Conservation (phyloP, 192 early-diverging fungal species). For the Kickxella alabastrina region DNA sequence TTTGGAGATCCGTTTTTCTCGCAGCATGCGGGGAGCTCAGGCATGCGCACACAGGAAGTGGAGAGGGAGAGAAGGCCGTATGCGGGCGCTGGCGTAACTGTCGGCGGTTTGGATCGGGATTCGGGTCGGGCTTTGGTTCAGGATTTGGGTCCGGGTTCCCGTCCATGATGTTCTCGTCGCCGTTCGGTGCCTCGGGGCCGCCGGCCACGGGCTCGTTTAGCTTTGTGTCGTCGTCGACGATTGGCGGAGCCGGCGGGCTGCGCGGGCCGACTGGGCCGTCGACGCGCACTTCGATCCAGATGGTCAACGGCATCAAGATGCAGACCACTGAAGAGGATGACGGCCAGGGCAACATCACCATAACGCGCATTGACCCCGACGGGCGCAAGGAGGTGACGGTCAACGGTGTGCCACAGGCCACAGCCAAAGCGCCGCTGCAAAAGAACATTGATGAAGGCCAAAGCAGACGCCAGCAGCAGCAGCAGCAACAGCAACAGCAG, state of each 20-base stretch:
- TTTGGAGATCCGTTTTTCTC: conserved; percentile 42
- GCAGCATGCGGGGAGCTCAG: conserved; percentile 15
- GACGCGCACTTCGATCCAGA: conserved; percentile 36
- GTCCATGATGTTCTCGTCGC: conserved; percentile 28
- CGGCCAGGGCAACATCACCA: conserved; percentile 40
- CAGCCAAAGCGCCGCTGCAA: neutral
- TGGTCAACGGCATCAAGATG: conserved; percentile 39
- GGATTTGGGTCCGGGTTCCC: conserved; percentile 20
- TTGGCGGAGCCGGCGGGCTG: conserved; percentile 29
- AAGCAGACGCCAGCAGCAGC: conserved; percentile 6
- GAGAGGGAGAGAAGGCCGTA: conserved; percentile 46
- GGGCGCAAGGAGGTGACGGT: conserved; percentile 40
- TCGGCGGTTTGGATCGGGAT: neutral
- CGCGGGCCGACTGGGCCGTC: conserved; percentile 35
- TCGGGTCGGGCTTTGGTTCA: conserved; percentile 9
- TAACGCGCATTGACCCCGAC: conserved; percentile 39
- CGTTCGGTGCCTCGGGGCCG: conserved; percentile 16
- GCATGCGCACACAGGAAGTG: conserved; percentile 8
- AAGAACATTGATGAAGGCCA: conserved; percentile 11
- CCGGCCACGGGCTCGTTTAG: conserved; percentile 42
- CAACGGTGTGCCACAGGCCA: conserved; percentile 40
- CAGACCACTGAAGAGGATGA: conserved; percentile 47
- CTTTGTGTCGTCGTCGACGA: conserved; percentile 44
- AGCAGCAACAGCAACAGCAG: conserved; percentile 5
- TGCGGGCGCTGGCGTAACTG: conserved; percentile 9